Base-by-base conservation (phyloP, 495 filamentous ascomycete genomes). In the Aspergillus incahuasiensis region DNA sequence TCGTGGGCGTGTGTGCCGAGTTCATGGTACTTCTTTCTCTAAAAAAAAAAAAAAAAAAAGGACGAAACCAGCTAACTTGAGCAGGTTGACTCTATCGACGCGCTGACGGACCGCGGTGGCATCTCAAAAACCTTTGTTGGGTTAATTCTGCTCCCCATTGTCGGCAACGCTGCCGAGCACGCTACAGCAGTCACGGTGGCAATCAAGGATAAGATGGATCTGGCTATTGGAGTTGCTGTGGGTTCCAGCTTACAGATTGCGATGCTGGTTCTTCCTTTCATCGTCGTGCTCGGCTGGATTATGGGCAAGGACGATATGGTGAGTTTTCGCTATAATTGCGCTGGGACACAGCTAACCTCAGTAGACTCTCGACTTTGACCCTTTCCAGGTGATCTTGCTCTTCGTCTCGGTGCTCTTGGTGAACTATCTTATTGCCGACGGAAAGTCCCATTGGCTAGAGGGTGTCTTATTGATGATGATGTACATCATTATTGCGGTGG, bases 121-220 rank as follows among this genome's bases (percentile, higher is more conserved):
- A 76, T 94, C 45, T 85, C 82, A 15, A 75, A 85, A 44, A 90
- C 89, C 21, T 95, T 94, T 61, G 86, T 94, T 48, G 89, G 90
- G 44, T 71, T 95, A 58, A 92, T 95, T 57, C 81, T 94, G 4
- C 77, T 94, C 3, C 90, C 90, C n/a, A 92, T 95, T 57, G 90
- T 94, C 25, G 90, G 90, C 40, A 94, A 95, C 64, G 90, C 89
- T 5, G 90, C 89, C 6, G 90, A 95, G 68, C 90, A 94, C 65
- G 89, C 87, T 19, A 94, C 90, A 2, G 89, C 90, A 19, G 88
- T 95, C 21, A 92, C 88, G 0, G 90, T 92, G 6, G 89, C 89
- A 0, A 78, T 83, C 67, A 95, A 94, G 76, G 90, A 92, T 68
- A 95, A 94, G 68, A 94, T 94, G 90, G 89, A 94, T 64, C 72